Conservation (phyloP, 768 basidiomycete genomes). For the Hypsizygus marmoreus region DNA sequence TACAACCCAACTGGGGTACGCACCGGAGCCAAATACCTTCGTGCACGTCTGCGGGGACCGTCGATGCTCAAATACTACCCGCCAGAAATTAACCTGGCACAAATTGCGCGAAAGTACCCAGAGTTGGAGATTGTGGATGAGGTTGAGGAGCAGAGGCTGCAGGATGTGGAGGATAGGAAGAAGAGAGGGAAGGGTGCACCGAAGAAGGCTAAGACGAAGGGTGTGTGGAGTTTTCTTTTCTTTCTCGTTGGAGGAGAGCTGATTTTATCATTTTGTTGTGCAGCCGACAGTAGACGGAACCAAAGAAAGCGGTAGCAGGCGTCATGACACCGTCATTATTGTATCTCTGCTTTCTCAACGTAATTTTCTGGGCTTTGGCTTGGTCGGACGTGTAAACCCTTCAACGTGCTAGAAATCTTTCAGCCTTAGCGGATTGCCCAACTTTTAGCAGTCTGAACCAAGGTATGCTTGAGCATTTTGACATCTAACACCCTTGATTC, state of each 20-base stretch:
- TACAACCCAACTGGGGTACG: conserved; percentile 83
- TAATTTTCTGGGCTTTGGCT: conserved; percentile 3
- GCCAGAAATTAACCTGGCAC: conserved; percentile 52
- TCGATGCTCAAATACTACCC: conserved; percentile 88
- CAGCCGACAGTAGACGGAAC: conserved; percentile 56
- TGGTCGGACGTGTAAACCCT: too few species aligned
- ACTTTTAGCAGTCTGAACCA: too few species aligned
- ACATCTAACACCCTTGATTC: too few species aligned
- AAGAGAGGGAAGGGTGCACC: conserved; percentile 83
- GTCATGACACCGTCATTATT: not conserved
- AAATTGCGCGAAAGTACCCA: conserved; percentile 52
- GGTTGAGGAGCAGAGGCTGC: conserved; percentile 65
- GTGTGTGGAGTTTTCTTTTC: conserved; percentile 44
- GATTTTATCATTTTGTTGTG: conserved; percentile 2
- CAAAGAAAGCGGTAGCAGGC: conserved; percentile 39
- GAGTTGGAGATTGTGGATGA: conserved; percentile 63
- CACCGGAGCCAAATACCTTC: conserved; percentile 92
- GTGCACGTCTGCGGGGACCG: conserved; percentile 78
- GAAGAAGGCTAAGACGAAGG: conserved; percentile 72
- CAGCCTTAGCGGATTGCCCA: too few species aligned
- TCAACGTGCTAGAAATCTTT: too few species aligned
- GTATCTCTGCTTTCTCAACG: not conserved
- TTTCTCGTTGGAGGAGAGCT: not conserved
- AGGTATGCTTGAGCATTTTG: too few species aligned
- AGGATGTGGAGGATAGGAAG: conserved; percentile 68